A percentile compares a stretch with the other conserved stretches of the same genome.
Conservation (phyloP, 192 early-diverging fungal species). For the Dissophora globulifera region DNA sequence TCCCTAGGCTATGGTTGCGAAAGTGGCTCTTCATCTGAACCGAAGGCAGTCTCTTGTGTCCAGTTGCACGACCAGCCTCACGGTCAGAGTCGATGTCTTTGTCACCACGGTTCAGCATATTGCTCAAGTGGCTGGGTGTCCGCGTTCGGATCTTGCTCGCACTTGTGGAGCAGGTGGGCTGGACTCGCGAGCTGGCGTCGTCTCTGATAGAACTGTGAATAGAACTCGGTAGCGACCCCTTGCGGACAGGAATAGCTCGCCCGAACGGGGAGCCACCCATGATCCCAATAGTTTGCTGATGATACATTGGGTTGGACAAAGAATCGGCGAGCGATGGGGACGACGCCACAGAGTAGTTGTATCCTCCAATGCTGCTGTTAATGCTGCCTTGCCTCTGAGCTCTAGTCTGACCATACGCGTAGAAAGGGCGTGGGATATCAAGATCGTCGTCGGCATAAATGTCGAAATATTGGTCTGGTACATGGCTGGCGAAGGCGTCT, state of each 20-base stretch:
- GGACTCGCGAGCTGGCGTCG: background rate
- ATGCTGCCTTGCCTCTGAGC: constrained; percentile 46
- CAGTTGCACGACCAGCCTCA: background rate
- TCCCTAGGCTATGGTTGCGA: constrained; percentile 27
- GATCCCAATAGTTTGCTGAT: constrained; percentile 23
- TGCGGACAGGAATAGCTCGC: constrained; percentile 18
- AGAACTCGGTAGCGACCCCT: constrained; percentile 22
- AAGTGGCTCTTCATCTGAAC: constrained; percentile 2
- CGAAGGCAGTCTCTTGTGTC: background rate
- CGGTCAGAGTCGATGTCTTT: background rate
- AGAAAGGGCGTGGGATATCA: constrained; percentile 27
- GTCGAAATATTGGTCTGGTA: background rate
- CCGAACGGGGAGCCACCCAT: background rate
- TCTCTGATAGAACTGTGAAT: constrained; percentile 7
- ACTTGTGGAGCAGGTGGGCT: no score
- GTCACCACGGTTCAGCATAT: constrained; percentile 10
- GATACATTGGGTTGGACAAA: constrained; percentile 50
- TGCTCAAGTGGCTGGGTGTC: constrained; percentile 34
- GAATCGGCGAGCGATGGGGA: constrained; percentile 49
- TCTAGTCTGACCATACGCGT: constrained; percentile 31
- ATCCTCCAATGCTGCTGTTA: constrained; percentile 39
- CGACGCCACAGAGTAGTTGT: constrained; percentile 39
- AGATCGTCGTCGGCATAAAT: constrained; percentile 17
- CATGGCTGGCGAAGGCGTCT: background rate
- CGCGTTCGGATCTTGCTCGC: background rate